phyloP scores from a whole-genome alignment of 768 basidiomycete genomes.

The Russula compacta region DNA sequence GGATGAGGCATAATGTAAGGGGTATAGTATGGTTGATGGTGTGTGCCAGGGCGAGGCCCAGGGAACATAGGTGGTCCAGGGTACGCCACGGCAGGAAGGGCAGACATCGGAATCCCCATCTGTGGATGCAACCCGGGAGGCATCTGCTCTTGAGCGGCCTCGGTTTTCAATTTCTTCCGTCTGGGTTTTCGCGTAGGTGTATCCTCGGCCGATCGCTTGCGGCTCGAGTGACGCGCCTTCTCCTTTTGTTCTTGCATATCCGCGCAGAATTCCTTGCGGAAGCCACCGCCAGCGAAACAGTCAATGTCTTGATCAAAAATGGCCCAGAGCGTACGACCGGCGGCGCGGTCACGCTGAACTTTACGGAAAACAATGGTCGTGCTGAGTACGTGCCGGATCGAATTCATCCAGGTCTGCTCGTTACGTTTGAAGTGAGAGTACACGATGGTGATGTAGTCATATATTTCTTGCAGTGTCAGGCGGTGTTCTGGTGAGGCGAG shows the following conservation, averaged over 20 bases:
- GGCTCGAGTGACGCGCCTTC: conserved; percentile 12
- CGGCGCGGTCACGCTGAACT: conserved; percentile 61
- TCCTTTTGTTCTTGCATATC: conserved; percentile 32
- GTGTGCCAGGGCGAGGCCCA: conserved; percentile 33
- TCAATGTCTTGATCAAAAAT: conserved; percentile 75
- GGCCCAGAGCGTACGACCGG: conserved; percentile 82
- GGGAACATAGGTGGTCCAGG: conserved; percentile 26
- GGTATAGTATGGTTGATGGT: conserved; percentile 65
- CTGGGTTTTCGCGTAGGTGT: conserved; percentile 24
- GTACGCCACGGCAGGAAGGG: conserved; percentile 22
- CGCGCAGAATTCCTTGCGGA: conserved; percentile 49
- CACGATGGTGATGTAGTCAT: conserved; percentile 89
- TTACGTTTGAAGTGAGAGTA: conserved; percentile 91
- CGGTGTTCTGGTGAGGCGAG: conserved; percentile 75
- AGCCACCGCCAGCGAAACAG: conserved; percentile 80
- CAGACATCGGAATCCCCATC: conserved; percentile 17
- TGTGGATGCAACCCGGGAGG: conserved; percentile 1
- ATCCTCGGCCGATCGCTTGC: conserved; percentile 19
- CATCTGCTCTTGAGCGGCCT: conserved; percentile 8
- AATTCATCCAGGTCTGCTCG: conserved; percentile 97
- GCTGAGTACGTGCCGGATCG: conserved; percentile 92
- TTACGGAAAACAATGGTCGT: conserved; percentile 90
- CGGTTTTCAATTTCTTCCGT: conserved; percentile 24
- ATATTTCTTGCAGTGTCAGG: conserved; percentile 91
- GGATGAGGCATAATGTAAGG: conserved; percentile 27